These are phyloP conservation scores for Fomitopsis schrenkii DNA, from an alignment of 1,284 basidiomycete genomes.

Conservation along the genomic window DNA sequence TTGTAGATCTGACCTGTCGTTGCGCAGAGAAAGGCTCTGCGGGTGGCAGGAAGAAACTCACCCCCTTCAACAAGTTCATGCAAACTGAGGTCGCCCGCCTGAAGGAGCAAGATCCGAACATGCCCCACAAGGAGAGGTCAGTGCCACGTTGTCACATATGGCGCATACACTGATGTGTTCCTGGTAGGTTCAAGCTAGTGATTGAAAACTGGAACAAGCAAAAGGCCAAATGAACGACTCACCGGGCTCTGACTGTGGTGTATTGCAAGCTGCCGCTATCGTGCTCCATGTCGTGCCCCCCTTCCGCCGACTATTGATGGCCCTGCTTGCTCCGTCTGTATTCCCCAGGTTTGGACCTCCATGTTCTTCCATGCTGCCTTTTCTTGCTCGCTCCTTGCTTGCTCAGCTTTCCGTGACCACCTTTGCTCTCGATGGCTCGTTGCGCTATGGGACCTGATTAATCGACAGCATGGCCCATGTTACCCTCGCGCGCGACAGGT, in stretches of 20 bases:
- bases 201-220: slow-evolving; percentile 74
- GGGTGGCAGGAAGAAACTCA: slow-evolving; percentile 50
- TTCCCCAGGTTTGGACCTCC: neutral
- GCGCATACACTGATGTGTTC: slow-evolving; percentile 6
- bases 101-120: slow-evolving; percentile 66
- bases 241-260: neutral
- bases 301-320: neutral
- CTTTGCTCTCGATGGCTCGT: neutral
- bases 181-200: slow-evolving; percentile 64
- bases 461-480: neutral
- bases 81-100: slow-evolving; percentile 71
- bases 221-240: slow-evolving; percentile 57
- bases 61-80: slow-evolving; percentile 78
- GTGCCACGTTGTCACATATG: slow-evolving; percentile 15
- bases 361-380: neutral
- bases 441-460: neutral
- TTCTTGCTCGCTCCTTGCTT: neutral
- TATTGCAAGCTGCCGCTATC: neutral
- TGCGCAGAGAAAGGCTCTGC: slow-evolving; percentile 32
- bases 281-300: neutral
- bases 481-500: neutral
- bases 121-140: slow-evolving; percentile 69
- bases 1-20: neutral
- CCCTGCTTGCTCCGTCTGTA: neutral
- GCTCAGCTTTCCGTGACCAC: neutral